Percentiles rank a stretch among this genome's conserved stretches.
Evolutionary conservation across 768 basidiomycete genomes (phyloP).

Genomic region (Hypholoma sublateritium): DNA sequence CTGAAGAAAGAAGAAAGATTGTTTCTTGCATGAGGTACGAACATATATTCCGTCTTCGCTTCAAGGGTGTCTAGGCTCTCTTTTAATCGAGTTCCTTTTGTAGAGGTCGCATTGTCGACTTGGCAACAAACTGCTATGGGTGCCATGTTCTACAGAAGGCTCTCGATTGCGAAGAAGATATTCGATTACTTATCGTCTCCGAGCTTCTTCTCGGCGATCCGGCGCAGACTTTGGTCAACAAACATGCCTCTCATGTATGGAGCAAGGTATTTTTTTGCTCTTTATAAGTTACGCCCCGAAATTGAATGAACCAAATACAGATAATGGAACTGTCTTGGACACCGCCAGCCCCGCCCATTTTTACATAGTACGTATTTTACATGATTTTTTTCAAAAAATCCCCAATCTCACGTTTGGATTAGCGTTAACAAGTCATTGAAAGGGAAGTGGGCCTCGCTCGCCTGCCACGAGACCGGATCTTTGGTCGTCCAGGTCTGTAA

Average conservation of each 20-base stretch:
- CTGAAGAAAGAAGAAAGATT: constrained; percentile 77
- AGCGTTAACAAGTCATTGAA: constrained; percentile 87
- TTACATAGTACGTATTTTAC: constrained; percentile 63
- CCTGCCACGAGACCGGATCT: constrained; percentile 89
- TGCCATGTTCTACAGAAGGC: constrained; percentile 90
- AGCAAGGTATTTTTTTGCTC: constrained; percentile 58
- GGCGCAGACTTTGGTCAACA: constrained; percentile 83
- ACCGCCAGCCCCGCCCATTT: constrained; percentile 84
- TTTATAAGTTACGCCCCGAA: neutral
- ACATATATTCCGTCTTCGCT: neutral
- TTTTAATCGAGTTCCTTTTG: neutral
- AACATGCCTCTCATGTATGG: constrained; percentile 92
- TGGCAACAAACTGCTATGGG: constrained; percentile 87
- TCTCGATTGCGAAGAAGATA: constrained; percentile 87
- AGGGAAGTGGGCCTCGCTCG: constrained; percentile 86
- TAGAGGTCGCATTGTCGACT: constrained; percentile 81
- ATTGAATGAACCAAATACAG: constrained; percentile 28
- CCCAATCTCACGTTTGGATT: neutral
- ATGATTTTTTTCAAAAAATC: neutral
- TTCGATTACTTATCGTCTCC: constrained; percentile 78
- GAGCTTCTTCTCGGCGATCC: constrained; percentile 85
- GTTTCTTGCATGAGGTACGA: constrained; percentile 83
- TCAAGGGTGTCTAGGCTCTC: neutral
- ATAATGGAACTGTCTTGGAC: constrained; percentile 93
- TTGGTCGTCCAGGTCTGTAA: constrained; percentile 78